These are phyloP conservation scores for Plantago elongata DNA, from an alignment of 257 asterid genomes.

Conservation along the genomic window DNA sequence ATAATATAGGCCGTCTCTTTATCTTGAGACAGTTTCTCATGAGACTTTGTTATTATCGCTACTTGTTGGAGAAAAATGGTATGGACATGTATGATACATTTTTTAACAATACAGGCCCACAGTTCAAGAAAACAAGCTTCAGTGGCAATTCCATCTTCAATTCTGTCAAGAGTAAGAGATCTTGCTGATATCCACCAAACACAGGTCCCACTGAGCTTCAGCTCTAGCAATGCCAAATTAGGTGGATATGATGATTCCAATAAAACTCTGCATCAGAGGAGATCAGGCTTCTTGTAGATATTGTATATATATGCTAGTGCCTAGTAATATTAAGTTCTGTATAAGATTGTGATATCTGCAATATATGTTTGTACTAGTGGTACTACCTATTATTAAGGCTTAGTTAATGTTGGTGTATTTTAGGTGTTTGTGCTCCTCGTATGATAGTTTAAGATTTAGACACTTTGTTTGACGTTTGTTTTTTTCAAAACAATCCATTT, in stretches of 20 bases:
- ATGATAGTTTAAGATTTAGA: no score
- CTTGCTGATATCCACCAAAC: constrained; percentile 76
- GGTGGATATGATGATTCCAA: constrained; percentile 29
- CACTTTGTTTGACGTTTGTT: no score
- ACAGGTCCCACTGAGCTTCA: constrained; percentile 39
- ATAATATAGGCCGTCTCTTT: no score
- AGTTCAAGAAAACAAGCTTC: constrained; percentile 63
- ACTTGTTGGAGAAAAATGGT: not conserved
- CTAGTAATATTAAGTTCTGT: constrained; percentile 3
- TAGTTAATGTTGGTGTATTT: not conserved
- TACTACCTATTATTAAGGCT: not conserved
- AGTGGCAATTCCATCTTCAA: constrained; percentile 66
- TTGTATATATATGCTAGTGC: constrained; percentile 21
- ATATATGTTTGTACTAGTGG: constrained; percentile 12
- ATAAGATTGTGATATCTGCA: constrained; percentile 18
- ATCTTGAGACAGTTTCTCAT: no score
- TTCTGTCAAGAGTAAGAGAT: constrained; percentile 79
- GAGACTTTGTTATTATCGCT: not conserved
- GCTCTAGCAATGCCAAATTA: constrained; percentile 31
- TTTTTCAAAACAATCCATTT: no score
- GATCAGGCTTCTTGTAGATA: constrained; percentile 44
- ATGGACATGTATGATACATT: not conserved
- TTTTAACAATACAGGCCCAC: constrained; percentile 39
- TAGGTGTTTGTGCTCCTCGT: not conserved
- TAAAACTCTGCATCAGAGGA: constrained; percentile 32